Evolutionary conservation across 495 filamentous ascomycete genomes (phyloP), one percentile per base, ranked within the genome.

Genomic region (Zalerion maritima): DNA sequence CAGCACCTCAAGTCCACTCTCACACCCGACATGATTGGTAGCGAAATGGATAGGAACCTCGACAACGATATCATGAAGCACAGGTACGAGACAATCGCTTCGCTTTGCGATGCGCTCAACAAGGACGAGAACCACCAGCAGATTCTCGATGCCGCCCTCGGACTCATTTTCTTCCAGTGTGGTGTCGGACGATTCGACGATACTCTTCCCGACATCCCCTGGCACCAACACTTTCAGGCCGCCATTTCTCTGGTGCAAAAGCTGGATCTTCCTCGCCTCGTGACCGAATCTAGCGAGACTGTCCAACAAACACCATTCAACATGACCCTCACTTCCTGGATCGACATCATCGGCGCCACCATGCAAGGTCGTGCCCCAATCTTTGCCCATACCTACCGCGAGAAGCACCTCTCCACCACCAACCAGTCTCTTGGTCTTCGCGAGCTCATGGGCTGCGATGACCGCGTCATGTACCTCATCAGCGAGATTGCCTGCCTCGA

Each of bases 381-480:
- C 20, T 96, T 96, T 44, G 84, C 89, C 6, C 79, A 94, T 49
- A 78, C 77, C 8, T 97, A 97, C 47, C 78, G 89, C 18, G 68
- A 82, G 38, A 92, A 94, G 62, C 81, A 93, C 46, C 66, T 92
- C 8, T 75, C 66, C 32, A 58, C 67, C 1, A 63, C 71, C 7
- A 69, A 76, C 20, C 72, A 77, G 12, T 67, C 57, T 26, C 53
- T 71, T 21, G 89, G 89, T 3, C 62, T 97, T 13, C 73, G 75
- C 21, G 89, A 94, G 49, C 65, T 97, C 7, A 97, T 96, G 89
- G 89, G 89, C 32, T 97, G 89, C 52, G 89, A 97, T 34, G 89
- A 97, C 57, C 73, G 76, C 14, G 73, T 97, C 45, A 94, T 97
- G 89, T 97, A 93, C 48, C 67, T 96, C 36, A 93, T 97, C 45